These are phyloP conservation scores for Phylloporus arenicola DNA, from an alignment of 768 basidiomycete species.

Conservation along the genomic window DNA sequence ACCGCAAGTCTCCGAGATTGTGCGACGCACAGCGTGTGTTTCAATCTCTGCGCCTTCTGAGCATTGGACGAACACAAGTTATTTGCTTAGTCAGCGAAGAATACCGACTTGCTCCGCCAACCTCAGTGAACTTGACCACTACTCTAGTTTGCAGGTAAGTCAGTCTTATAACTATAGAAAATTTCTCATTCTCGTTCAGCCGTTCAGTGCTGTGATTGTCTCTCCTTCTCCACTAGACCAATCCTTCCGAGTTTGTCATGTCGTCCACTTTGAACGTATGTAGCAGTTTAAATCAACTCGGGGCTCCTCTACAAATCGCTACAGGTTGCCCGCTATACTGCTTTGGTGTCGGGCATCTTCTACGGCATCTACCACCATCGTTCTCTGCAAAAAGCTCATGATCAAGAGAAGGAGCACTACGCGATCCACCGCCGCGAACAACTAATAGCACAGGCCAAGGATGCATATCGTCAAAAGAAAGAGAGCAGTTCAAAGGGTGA, in stretches of 20 bases:
- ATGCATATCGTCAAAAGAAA: conserved; percentile 83
- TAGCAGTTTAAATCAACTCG: conserved; percentile 11
- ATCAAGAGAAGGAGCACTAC: conserved; percentile 69
- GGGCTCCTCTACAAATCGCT: neutral
- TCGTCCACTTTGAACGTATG: conserved; percentile 75
- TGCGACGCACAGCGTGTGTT: neutral
- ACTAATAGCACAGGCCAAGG: conserved; percentile 80
- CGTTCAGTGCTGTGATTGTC: neutral
- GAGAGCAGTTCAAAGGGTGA: conserved; percentile 41
- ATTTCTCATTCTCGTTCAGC: conserved; percentile 7
- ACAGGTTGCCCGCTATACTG: conserved; percentile 92
- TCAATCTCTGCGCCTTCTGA: neutral
- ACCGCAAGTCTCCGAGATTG: neutral
- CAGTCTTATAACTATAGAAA: neutral
- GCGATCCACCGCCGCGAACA: conserved; percentile 69
- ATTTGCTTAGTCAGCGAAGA: conserved; percentile 28
- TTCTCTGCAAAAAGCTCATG: conserved; percentile 77
- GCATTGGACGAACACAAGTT: too few species aligned
- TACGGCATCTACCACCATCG: conserved; percentile 93
- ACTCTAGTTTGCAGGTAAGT: conserved; percentile 12
- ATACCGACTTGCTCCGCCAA: conserved; percentile 27
- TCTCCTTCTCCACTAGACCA: conserved; percentile 10
- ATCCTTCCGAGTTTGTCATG: conserved; percentile 37
- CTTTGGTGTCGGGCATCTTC: conserved; percentile 77
- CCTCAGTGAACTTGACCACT: conserved; percentile 11